These are phyloP conservation scores for Penicillium sp. DNA, from an alignment of 2,329 filamentous ascomycete genomes.

Conservation along the genomic window DNA sequence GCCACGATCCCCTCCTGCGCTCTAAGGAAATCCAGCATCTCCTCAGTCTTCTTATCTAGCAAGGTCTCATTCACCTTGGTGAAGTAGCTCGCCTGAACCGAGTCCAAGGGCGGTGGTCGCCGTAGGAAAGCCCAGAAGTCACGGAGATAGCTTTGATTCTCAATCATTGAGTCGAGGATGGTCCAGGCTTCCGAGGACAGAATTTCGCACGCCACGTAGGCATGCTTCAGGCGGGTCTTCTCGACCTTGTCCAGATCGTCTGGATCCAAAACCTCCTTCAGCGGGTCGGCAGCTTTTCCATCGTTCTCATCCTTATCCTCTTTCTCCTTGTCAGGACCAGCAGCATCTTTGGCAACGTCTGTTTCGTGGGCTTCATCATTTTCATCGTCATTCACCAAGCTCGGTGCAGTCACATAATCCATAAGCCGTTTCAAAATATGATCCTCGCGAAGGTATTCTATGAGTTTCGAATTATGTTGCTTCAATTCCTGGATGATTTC, in stretches of 20 bases:
- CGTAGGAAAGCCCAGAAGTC: conserved; percentile 90
- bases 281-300: conserved; percentile 36
- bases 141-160: conserved; percentile 69
- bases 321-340: conserved; percentile 12
- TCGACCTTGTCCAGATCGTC: conserved; percentile 66
- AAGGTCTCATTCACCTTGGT: conserved; percentile 98
- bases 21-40: conserved; percentile 89
- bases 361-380: conserved; percentile 49
- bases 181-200: conserved; percentile 95
- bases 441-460: conserved; percentile 89
- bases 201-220: conserved; percentile 87
- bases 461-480: conserved; percentile 94
- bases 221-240: conserved; percentile 87
- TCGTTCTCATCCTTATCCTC: conserved; percentile 33
- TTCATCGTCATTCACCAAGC: conserved; percentile 48
- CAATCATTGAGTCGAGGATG: conserved; percentile 85
- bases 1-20: conserved; percentile 73
- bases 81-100: conserved; percentile 93
- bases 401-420: conserved; percentile 82
- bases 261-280: conserved; percentile 32
- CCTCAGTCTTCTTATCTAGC: conserved; percentile 94
- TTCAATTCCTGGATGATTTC: conserved; percentile 97
- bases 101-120: conserved; percentile 76
- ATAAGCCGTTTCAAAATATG: conserved; percentile 77
- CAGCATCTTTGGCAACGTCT: conserved; percentile 20